These are phyloP conservation scores for Starmerella kuoi DNA, from an alignment of 805 yeast genomes.

Conservation along the genomic window DNA sequence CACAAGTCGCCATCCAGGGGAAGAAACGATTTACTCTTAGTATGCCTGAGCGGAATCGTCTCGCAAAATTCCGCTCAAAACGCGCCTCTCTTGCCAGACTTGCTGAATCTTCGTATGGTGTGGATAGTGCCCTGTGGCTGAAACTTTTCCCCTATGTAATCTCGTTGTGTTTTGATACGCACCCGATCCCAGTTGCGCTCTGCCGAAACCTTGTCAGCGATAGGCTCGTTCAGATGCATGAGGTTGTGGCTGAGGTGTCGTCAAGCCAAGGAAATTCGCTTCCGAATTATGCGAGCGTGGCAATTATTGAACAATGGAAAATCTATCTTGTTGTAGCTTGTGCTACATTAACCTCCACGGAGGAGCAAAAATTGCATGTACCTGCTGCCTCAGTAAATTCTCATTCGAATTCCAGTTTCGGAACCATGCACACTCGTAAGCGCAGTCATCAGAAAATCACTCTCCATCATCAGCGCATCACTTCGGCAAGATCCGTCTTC, in stretches of 20 bases:
- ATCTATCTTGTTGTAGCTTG: slow-evolving; percentile 83
- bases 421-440: slow-evolving; percentile 48
- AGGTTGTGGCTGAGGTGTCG: slow-evolving; percentile 26
- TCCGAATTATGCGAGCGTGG: slow-evolving; percentile 18
- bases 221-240: slow-evolving; percentile 64
- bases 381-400: slow-evolving; percentile 30
- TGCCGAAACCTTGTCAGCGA: slow-evolving; percentile 86
- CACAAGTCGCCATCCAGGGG: slow-evolving; percentile 45
- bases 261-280: slow-evolving; percentile 22
- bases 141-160: slow-evolving; percentile 69
- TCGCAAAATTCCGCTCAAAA: slow-evolving; percentile 46
- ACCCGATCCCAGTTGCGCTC: slow-evolving; percentile 88
- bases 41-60: slow-evolving; percentile 61
- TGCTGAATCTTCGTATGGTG: slow-evolving; percentile 87
- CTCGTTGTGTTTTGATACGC: slow-evolving; percentile 56
- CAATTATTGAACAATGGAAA: slow-evolving; percentile 74
- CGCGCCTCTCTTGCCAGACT: slow-evolving; percentile 59
- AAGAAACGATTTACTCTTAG: slow-evolving; percentile 39
- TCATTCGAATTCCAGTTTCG: background rate
- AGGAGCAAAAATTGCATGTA: slow-evolving; percentile 67
- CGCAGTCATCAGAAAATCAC: slow-evolving; percentile 68
- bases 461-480: slow-evolving; percentile 79
- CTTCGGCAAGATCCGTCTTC: slow-evolving; percentile 83
- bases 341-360: slow-evolving; percentile 77
- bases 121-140: slow-evolving; percentile 95